A percentile compares a stretch with the other conserved stretches of the same genome.
phyloP scores from a whole-genome alignment of 1,284 basidiomycete genomes.

The Athelia sp. region DNA sequence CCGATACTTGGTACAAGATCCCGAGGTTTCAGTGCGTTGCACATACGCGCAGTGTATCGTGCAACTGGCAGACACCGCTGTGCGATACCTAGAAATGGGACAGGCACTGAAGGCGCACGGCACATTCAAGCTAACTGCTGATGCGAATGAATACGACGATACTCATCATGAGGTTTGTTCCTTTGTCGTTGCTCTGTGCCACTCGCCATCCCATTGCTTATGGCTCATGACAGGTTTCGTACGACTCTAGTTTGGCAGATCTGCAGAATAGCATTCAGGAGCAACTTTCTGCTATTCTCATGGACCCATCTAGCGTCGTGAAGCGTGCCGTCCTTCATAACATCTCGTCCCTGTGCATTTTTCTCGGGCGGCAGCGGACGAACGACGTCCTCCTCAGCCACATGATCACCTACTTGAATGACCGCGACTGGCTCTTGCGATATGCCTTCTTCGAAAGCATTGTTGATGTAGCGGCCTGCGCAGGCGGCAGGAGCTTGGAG shows the following conservation, averaged over 20 bases:
- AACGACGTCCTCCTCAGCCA: conserved; percentile 95
- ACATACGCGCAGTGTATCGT: conserved; percentile 88
- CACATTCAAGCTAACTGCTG: conserved; percentile 58
- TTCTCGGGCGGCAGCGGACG: conserved; percentile 89
- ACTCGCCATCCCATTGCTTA: too few relatives aligned
- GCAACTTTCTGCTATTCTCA: conserved; percentile 74
- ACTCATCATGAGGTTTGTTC: conserved; percentile 63
- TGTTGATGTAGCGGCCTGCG: conserved; percentile 86
- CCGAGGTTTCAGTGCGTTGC: conserved; percentile 84
- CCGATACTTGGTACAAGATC: conserved; percentile 75
- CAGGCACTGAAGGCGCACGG: conserved; percentile 79
- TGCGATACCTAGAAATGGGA: conserved; percentile 86
- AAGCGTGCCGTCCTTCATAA: conserved; percentile 61
- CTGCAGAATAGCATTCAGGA: conserved; percentile 86
- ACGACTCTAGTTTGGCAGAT: conserved; percentile 82
- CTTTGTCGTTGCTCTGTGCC: not conserved
- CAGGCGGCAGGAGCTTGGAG: conserved; percentile 85
- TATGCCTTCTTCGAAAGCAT: conserved; percentile 91
- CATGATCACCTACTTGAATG: conserved; percentile 98
- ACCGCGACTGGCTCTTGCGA: conserved; percentile 88
- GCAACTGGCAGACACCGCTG: conserved; percentile 78
- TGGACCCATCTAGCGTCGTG: conserved; percentile 73
- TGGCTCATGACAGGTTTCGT: conserved; percentile 65
- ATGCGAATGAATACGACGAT: conserved; percentile 71
- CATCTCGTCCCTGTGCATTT: conserved; percentile 86